These are phyloP conservation scores for Marchantia polymorpha DNA, from an alignment of 225 moss, liverwort and hornwort genomes.

Conservation along the genomic window DNA sequence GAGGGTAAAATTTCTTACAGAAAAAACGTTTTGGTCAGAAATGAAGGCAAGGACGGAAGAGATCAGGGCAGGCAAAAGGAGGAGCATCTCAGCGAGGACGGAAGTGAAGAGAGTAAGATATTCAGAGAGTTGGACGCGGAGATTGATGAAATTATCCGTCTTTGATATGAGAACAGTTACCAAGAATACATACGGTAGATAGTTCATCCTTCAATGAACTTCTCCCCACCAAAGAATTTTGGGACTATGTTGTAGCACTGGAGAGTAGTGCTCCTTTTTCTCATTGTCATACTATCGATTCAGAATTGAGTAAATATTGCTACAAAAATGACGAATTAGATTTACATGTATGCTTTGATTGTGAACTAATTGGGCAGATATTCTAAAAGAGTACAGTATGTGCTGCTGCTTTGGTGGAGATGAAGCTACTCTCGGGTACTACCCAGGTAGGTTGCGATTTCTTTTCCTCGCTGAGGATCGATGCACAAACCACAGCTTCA, in stretches of 20 bases:
- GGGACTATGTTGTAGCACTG: not conserved
- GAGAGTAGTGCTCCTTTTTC: constrained; percentile 10
- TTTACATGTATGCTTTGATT: constrained; percentile 21
- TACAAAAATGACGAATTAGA: constrained; percentile 20
- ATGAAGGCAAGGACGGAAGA: not conserved
- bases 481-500: constrained; percentile 16
- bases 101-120: constrained; percentile 42
- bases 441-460: constrained; percentile 3
- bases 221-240: not conserved
- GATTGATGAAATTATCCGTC: constrained; percentile 41
- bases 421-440: not conserved
- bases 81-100: constrained; percentile 24
- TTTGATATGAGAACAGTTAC: constrained; percentile 23
- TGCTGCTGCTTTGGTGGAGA: constrained; percentile 10
- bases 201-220: constrained; percentile 21
- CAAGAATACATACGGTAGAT: constrained; percentile 19
- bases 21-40: not conserved
- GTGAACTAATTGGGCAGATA: constrained; percentile 20
- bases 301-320: constrained; percentile 14
- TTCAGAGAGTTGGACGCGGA: constrained; percentile 46
- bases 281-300: constrained; percentile 13
- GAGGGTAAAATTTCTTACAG: too few relatives aligned
- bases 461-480: not conserved
- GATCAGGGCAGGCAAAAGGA: not conserved
- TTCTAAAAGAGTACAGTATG: constrained; percentile 16